Evolutionary conservation across 2,329 filamentous ascomycete species (phyloP).

Genomic region (Scedosporium dehoogii): DNA sequence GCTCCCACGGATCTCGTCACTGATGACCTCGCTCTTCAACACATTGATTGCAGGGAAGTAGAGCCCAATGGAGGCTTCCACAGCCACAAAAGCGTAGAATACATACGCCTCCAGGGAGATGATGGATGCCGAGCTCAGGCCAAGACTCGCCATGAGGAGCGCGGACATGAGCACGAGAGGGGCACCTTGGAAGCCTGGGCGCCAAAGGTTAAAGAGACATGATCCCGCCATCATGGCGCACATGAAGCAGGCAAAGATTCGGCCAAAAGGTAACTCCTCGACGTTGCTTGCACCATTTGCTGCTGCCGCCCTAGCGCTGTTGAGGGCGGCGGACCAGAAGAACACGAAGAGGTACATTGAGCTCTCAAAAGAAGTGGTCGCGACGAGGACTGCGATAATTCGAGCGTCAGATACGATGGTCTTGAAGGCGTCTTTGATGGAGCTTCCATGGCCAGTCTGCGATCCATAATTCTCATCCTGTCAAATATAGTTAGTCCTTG

Average conservation of each 20-base stretch:
- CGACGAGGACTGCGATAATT: conserved; percentile 39
- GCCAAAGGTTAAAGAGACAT: conserved; percentile 26
- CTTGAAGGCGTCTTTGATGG: not conserved
- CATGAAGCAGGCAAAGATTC: conserved; percentile 49
- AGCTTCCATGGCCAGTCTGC: not conserved
- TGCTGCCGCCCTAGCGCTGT: conserved; percentile 21
- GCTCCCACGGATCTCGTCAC: conserved; percentile 40
- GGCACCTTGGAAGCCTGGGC: conserved; percentile 10
- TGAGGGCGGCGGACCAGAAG: conserved; percentile 50
- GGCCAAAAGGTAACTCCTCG: conserved; percentile 28
- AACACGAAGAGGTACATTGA: conserved; percentile 55
- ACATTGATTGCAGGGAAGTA: conserved; percentile 48
- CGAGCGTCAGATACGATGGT: conserved; percentile 11
- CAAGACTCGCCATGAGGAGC: conserved; percentile 21
- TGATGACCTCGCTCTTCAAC: conserved; percentile 42
- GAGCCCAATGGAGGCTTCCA: conserved; percentile 46
- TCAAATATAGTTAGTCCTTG: too few species aligned
- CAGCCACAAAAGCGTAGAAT: conserved; percentile 47
- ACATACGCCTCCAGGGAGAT: conserved; percentile 30
- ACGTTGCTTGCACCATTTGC: conserved; percentile 6
- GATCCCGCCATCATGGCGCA: conserved; percentile 47
- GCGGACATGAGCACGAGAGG: conserved; percentile 23
- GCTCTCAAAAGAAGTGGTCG: conserved; percentile 49
- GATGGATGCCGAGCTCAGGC: conserved; percentile 30
- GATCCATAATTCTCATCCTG: not conserved